Evolutionary conservation across 257 asterid genomes (phyloP), one percentile per base, ranked within the genome.

Genomic region (Solanum clarkiae): DNA sequence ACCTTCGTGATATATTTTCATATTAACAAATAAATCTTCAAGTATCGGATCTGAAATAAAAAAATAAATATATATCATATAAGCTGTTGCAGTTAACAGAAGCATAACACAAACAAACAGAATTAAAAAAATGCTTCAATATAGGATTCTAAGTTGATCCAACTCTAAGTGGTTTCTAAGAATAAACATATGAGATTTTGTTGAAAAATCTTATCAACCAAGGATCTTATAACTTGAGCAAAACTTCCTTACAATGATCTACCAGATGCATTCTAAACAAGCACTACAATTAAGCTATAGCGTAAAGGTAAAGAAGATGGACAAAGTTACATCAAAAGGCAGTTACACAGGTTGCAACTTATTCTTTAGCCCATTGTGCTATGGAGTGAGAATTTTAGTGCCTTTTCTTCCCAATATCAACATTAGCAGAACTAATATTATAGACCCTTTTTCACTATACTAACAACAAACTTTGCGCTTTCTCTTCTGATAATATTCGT

Each of bases 271-370:
- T 79, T 26, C 83, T 29, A 53, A 51, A 15, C 26, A 26, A 12
- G 36, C 2, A 47, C 14, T 2, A 74, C 51, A 59, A 11, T 57
- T 10, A 14, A 22, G 22, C 45, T 17, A 51, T 15, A 15, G 47
- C 16, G 44, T 51, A 24, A n/a, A 4, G 8, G 4, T 8, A 75
- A 16, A 74, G 60, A 47, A 13, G 32, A 15, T 77, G 15, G 3
- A 26, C 42, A 51, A 86, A 60, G 81, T 70, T 90, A 90, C 93
- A 84, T 86, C 87, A 77, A 57, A 83, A 86, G 74, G 81, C 22
- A 6, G 84, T 72, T 40, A 45, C 86, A 83, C 91, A 90, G 90
- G 87, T 87, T 60, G 82, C 77, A 84, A 84, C 93, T 85, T 68
- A 65, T 75, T 80, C 71, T 51, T 83, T 72, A 83, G 84, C 88